Evolutionary conservation across 768 basidiomycete species (phyloP), one percentile per base, ranked within the genome.

Genomic region (Guyanaporus albipodus): DNA sequence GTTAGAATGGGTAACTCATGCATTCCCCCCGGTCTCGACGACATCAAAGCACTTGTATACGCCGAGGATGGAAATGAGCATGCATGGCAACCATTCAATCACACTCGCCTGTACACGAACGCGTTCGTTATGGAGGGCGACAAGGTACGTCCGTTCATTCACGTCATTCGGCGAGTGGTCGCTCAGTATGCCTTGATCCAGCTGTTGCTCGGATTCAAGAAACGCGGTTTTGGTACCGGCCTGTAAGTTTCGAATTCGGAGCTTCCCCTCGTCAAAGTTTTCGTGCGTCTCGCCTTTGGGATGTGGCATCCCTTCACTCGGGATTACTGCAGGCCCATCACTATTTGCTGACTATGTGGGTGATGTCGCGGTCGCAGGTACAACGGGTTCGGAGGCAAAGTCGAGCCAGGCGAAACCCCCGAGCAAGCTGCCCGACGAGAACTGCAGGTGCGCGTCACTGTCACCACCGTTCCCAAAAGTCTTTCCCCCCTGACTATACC

Each of bases 371-470:
- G 19, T 27, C 4, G 4, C 56, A 91, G 91, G 57, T 91, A 78
- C 58, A 93, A 93, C 52, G 91, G 91, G 4, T 94, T 92, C 54
- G 90, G 89, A 15, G 91, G 91, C 9, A 95, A 95, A 65, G 81
- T 89, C 8, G 89, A 93, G 47, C 66, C 73, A 3, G 79, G 77
- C 4, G 91, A 95, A 64, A 81, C 83, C 0, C 67, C 80, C 15
- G 54, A 69, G 0, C 67, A 86, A 58, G 91, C 89, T 9, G 91
- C 91, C 4, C 56, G 65, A n/a, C 81, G 91, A n/a, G 91, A 84
- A 60, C 72, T 85, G 24, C 57, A 82, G 71, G 85, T 82, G 26
- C 26, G 51, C 40, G 7, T n/a, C 27, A 10, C 14, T 11, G 11
- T 14, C 12, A 29, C 28, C 12, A 29, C 6, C 28, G 7, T 29